These are phyloP conservation scores for Lantana camara DNA, from an alignment of 257 asterid species.

Conservation along the genomic window DNA sequence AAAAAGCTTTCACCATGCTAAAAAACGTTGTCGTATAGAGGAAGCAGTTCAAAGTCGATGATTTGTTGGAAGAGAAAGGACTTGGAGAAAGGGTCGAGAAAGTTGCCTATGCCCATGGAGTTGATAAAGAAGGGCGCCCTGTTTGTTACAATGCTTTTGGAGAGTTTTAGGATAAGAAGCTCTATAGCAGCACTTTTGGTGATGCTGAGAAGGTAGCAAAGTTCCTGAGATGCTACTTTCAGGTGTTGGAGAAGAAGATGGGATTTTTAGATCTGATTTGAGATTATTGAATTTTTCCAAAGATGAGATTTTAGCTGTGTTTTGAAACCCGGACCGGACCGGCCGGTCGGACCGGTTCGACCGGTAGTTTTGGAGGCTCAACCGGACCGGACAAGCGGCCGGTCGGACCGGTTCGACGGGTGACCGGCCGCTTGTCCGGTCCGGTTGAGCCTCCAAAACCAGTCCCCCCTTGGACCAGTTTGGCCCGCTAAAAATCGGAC, in stretches of 20 bases:
- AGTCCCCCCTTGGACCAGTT: too few species aligned
- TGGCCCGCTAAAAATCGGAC: too few species aligned
- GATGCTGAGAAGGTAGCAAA: conserved; percentile 80
- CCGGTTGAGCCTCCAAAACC: too few species aligned
- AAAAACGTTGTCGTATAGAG: conserved; percentile 88
- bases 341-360: too few species aligned
- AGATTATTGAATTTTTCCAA: too few species aligned
- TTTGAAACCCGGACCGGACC: too few species aligned
- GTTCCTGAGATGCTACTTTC: conserved; percentile 77
- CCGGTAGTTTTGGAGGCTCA: too few species aligned
- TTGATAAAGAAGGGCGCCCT: conserved; percentile 86
- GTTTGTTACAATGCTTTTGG: conserved; percentile 87
- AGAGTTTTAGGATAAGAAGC: conserved; percentile 83
- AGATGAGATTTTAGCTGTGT: too few species aligned
- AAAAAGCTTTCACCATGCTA: conserved; percentile 84
- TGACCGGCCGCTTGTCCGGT: too few species aligned
- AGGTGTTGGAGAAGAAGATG: conserved; percentile 65
- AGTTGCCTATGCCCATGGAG: conserved; percentile 79
- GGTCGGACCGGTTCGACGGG: too few species aligned
- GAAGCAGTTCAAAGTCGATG: conserved; percentile 72
- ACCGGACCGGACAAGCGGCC: too few species aligned
- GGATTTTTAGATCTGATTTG: too few species aligned
- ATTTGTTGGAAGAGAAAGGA: conserved; percentile 57
- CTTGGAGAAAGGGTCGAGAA: conserved; percentile 69
- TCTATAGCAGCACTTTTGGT: conserved; percentile 75